Base-by-base conservation (phyloP, 2,329 filamentous ascomycete species). In the Aspergillus aculeatinus region DNA sequence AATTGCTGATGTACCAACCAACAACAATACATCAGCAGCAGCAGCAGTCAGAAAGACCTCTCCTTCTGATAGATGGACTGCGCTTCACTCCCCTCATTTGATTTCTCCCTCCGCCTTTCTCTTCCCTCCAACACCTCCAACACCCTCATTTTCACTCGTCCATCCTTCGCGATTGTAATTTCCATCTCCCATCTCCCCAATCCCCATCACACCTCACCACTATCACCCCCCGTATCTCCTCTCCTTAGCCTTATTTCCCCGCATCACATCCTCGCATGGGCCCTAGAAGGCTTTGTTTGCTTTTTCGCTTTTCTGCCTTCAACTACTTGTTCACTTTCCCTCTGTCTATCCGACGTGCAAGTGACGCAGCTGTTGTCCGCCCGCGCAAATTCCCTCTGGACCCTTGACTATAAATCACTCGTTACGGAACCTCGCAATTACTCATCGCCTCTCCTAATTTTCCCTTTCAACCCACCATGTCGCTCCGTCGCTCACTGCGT, bases 401-500 rank as follows among this genome's bases (percentile, higher is more conserved):
- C 16, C 5, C 14, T 44, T 44, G 39, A n/a, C 16, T 44, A n/a
- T n/a, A 19, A 44, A 44, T 19, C 25, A 54, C 44, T 51, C 23
- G 16, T 42, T 33, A 29, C 54, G 5, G 39, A 19, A 25, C 27
- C 23, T 29, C 31, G 29, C 11, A 44, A 16, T 44, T 44, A n/a
- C 39, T 3, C 16, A 19, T 44, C 16, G 39, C n/a, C 14, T 44
- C 16, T 9, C 14, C 7, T 16, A 9, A 44, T 19, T 19, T 19
- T 23, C 23, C 12, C 39, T 23, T 14, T 21, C 29, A 39, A 48
- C 19, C 54, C 50, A 70, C 49, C 53, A 78, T 79, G 77, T 65
- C 72, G 56, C 66, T 72, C 52, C 73, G 74, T 64, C 77, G 77
- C 59, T 74, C 76, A 56, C 71, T 74, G 59, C 77, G 77, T 63